These are phyloP conservation scores for Rubus parviflorus DNA, from an alignment of 306 rosid species.

Conservation along the genomic window DNA sequence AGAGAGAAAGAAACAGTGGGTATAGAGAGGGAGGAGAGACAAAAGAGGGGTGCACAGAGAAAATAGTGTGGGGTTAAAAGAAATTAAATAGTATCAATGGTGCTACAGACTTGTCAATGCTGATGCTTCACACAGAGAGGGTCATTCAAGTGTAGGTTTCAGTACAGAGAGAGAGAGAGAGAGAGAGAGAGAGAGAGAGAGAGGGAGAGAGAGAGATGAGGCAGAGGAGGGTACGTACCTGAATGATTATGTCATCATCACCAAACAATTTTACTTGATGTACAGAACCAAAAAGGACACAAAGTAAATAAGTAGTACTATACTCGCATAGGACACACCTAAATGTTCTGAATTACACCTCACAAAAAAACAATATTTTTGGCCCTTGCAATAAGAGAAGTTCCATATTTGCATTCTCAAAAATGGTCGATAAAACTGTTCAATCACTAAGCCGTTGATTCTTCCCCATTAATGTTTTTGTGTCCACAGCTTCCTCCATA, in stretches of 20 bases:
- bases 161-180: constrained; percentile 20
- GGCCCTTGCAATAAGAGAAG: no score
- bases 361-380: no score
- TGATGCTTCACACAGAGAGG: neutral
- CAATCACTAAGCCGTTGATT: no score
- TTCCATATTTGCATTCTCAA: no score
- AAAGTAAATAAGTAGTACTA: constrained; percentile 19
- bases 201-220: constrained; percentile 21
- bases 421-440: no score
- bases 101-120: constrained; percentile 38
- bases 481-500: no score
- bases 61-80: constrained; percentile 27
- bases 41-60: constrained; percentile 35
- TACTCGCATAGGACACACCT: neutral
- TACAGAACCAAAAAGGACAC: constrained; percentile 44
- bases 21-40: constrained; percentile 39
- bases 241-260: constrained; percentile 63
- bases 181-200: constrained; percentile 29
- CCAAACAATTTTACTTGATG: constrained; percentile 38
- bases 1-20: constrained; percentile 52
- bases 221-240: constrained; percentile 10
- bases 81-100: constrained; percentile 33
- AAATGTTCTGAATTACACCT: no score
- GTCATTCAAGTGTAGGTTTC: constrained; percentile 7
- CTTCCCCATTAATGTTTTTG: no score